phyloP scores from a whole-genome alignment of 192 early-diverging fungal genomes.

The Backusella australiensis region DNA sequence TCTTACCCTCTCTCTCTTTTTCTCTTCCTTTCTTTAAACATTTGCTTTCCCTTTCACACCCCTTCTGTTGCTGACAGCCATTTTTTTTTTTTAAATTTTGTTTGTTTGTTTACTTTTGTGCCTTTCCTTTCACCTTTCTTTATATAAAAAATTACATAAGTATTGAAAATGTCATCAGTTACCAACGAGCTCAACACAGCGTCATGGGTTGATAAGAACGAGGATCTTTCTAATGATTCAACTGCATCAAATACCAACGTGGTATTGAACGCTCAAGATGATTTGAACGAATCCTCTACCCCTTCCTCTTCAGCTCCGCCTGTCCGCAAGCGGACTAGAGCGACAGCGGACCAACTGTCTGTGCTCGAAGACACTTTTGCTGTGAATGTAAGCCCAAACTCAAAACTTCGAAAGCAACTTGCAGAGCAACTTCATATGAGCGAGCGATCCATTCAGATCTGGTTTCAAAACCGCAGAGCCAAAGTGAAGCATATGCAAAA shows the following conservation, averaged over 20 bases:
- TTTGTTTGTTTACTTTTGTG: not conserved
- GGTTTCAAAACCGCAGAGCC: slow-evolving; percentile 79
- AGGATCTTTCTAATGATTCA: not conserved
- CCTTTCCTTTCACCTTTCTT: not conserved
- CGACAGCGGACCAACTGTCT: slow-evolving; percentile 59
- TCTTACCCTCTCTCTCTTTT: not conserved
- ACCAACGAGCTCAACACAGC: not conserved
- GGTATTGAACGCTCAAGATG: not conserved
- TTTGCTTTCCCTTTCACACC: not conserved
- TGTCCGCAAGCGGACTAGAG: slow-evolving; percentile 51
- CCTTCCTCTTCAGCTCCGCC: slow-evolving; percentile 6
- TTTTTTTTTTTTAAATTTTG: not conserved
- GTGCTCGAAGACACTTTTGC: slow-evolving; percentile 67
- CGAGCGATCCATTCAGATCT: slow-evolving; percentile 70
- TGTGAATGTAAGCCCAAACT: slow-evolving; percentile 61
- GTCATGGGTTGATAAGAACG: not conserved
- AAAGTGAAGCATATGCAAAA: slow-evolving; percentile 60
- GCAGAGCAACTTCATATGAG: slow-evolving; percentile 58
- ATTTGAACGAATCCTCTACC: not conserved
- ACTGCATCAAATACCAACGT: not conserved
- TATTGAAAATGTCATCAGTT: not conserved
- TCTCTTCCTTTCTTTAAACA: not conserved
- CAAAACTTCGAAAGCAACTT: slow-evolving; percentile 59
- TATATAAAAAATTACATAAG: not conserved
- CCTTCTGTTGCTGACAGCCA: not conserved